Evolutionary conservation across 2,329 filamentous ascomycete species (phyloP).

Genomic region (Phaeosphaeria sp.): DNA sequence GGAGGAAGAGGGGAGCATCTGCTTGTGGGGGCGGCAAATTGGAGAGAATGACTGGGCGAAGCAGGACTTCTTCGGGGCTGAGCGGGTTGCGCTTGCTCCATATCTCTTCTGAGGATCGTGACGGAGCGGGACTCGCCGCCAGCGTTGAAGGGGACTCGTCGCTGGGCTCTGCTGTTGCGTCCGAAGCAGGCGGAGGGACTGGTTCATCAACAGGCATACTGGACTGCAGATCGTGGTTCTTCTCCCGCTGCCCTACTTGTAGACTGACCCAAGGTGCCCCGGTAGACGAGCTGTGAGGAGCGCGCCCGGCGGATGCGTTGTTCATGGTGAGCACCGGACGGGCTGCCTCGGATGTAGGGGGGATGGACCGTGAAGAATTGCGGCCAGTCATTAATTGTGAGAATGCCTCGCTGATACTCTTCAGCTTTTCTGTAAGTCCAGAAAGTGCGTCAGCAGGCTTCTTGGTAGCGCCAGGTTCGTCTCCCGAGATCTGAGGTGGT

Average conservation of each 20-base stretch:
- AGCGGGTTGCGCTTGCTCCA: neutral
- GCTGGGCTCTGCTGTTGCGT: neutral
- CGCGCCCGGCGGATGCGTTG: neutral
- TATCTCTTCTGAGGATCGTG: neutral
- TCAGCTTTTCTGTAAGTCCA: neutral
- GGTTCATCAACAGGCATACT: too few species aligned
- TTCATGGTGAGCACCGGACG: neutral
- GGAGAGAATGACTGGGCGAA: neutral
- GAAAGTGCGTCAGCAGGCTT: neutral
- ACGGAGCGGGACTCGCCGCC: neutral
- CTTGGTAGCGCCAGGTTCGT: neutral
- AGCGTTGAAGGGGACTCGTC: neutral
- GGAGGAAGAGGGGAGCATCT: constrained; percentile 12
- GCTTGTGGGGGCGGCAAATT: neutral
- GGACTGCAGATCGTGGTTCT: too few species aligned
- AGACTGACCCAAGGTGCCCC: neutral
- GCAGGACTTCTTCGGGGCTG: neutral
- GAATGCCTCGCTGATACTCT: neutral
- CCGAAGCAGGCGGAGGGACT: neutral
- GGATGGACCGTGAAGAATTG: neutral
- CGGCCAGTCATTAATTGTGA: neutral
- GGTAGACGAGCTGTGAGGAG: neutral
- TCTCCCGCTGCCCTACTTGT: too few species aligned
- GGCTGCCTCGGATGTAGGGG: neutral
- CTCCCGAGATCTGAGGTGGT: neutral